These are phyloP conservation scores for Pachyrhizus erosus DNA, from an alignment of 306 rosid species.

Conservation along the genomic window DNA sequence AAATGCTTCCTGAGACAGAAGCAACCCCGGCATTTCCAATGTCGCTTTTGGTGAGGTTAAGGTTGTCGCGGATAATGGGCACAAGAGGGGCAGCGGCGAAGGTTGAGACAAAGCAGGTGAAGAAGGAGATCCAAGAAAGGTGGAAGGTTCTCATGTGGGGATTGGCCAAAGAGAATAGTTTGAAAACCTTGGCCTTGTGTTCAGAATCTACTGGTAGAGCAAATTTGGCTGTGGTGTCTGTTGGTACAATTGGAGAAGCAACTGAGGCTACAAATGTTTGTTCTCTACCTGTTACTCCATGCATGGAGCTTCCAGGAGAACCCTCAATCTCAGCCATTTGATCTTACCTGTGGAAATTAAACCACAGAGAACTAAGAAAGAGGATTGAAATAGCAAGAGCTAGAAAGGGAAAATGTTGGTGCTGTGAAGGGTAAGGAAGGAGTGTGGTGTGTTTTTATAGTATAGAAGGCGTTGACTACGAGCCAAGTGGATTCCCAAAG, in stretches of 20 bases:
- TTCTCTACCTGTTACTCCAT: constrained; percentile 86
- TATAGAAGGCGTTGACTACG: constrained; percentile 55
- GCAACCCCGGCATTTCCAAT: constrained; percentile 91
- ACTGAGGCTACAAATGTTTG: constrained; percentile 69
- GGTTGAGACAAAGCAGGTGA: constrained; percentile 85
- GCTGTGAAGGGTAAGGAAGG: constrained; percentile 16
- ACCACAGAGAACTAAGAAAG: neutral
- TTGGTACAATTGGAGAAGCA: constrained; percentile 75
- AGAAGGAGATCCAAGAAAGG: constrained; percentile 89
- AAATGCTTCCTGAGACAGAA: constrained; percentile 82
- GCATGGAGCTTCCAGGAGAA: constrained; percentile 93
- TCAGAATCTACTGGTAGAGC: constrained; percentile 79
- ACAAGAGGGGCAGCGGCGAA: constrained; percentile 85
- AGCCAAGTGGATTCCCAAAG: constrained; percentile 38
- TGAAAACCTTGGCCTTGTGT: constrained; percentile 80
- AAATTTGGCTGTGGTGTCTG: constrained; percentile 72
- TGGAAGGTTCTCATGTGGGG: constrained; percentile 99
- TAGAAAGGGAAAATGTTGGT: neutral
- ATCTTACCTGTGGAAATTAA: neutral
- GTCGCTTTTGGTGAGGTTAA: constrained; percentile 76
- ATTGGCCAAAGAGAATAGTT: constrained; percentile 70
- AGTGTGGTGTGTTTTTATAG: constrained; percentile 53
- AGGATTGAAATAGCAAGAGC: neutral
- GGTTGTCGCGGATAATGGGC: constrained; percentile 82
- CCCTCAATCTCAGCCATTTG: constrained; percentile 58